These are phyloP conservation scores for Coemansia aciculifera DNA, from an alignment of 192 early-diverging fungal genomes.

Conservation along the genomic window DNA sequence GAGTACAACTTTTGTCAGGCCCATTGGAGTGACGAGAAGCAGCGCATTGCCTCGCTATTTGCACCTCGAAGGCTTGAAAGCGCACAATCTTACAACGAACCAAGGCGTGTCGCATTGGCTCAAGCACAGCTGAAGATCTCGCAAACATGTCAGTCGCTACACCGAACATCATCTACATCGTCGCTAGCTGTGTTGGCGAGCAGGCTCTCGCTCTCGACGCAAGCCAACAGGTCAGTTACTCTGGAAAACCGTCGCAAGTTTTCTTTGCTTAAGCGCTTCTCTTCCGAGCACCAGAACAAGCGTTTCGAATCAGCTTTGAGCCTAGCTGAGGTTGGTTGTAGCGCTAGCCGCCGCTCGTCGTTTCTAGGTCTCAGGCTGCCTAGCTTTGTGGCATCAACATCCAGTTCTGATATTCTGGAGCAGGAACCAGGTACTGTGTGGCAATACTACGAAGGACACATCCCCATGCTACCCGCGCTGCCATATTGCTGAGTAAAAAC, in stretches of 20 bases:
- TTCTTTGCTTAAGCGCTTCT: background rate
- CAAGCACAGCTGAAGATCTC: background rate
- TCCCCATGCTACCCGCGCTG: background rate
- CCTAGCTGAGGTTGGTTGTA: background rate
- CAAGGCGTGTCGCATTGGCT: slow-evolving; percentile 12
- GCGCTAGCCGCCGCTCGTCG: background rate
- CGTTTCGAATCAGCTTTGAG: background rate
- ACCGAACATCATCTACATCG: background rate
- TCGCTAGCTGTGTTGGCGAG: background rate
- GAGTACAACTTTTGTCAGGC: slow-evolving; percentile 40
- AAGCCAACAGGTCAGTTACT: background rate
- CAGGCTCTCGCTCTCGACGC: slow-evolving; percentile 1
- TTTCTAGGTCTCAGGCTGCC: slow-evolving; percentile 2
- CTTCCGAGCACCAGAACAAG: background rate
- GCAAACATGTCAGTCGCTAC: background rate
- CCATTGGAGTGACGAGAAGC: slow-evolving; percentile 36
- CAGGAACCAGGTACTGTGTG: background rate
- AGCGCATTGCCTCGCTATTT: slow-evolving; percentile 44
- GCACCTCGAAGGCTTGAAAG: slow-evolving; percentile 20
- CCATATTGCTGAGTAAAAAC: background rate
- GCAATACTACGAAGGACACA: slow-evolving; percentile 10
- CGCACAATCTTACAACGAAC: slow-evolving; percentile 23
- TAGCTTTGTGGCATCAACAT: background rate
- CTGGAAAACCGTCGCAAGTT: background rate
- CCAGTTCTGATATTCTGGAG: background rate